Evolutionary conservation across 345 rosid genomes (phyloP), one percentile per base, ranked within the genome.

Genomic region (Microcos paniculata): DNA sequence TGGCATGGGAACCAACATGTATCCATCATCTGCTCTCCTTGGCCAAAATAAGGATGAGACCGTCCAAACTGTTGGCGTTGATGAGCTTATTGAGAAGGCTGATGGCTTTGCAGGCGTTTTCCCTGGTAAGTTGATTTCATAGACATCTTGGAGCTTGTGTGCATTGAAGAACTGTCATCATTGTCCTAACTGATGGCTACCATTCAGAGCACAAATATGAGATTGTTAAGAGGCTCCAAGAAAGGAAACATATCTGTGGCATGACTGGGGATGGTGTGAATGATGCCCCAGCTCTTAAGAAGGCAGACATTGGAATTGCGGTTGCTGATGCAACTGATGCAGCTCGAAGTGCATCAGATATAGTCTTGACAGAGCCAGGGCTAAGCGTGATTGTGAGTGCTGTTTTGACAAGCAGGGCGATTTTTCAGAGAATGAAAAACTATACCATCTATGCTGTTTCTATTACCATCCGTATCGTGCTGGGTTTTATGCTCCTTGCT

Each of bases 261-360:
- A 95, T 95, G 97, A 95, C 98, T 23, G 99, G 99, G 78, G 97
- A 95, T 74, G 97, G 99, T 35, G 99, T 95, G 73, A 95, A 95
- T 79, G 98, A 94, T 84, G 98, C 98, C 3, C 97, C 98, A 1
- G 98, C 98, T 53, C 79, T 94, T 48, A 95, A 93, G 89, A 95
- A 80, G 76, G 99, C 97, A 30, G 99, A 91, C 85, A 95, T 92
- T 73, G 99, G 98, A 72, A 92, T 93, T 81, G 99, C 97, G 14
- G 99, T 92, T n/a, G 97, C 89, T 67, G 99, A 93, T 80, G 98
- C 98, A 3, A 94, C 98, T 8, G 98, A 94, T 81, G 98, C 98
- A 71, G 99, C 99, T 0, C 84, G 97, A 46, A 31, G 97, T 67
- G 99, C 99, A 55, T 94, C 97, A 23, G 99, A 94, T 70, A 92